phyloP scores from a whole-genome alignment of 305 asterid genomes.

The Plantago rigida region DNA sequence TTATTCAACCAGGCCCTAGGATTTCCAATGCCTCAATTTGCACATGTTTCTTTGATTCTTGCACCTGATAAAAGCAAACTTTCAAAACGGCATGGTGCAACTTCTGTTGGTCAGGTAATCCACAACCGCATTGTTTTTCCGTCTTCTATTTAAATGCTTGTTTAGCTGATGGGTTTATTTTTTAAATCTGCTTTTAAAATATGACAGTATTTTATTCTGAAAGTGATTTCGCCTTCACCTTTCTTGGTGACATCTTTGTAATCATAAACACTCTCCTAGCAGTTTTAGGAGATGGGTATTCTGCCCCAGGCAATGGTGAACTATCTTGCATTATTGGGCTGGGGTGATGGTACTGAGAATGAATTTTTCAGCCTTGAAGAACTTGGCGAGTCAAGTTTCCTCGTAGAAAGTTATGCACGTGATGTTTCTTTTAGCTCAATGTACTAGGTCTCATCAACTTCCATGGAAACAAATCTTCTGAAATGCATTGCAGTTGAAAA shows the following conservation, averaged over 20 bases:
- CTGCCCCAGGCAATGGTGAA: constrained; percentile 84
- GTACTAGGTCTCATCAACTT: constrained; percentile 18
- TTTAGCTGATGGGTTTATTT: constrained; percentile 11
- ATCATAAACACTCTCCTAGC: constrained; percentile 27
- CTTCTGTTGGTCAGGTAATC: constrained; percentile 94
- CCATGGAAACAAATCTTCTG: constrained; percentile 19
- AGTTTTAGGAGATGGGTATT: constrained; percentile 90
- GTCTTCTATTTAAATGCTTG: constrained; percentile 18
- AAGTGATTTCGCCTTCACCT: constrained; percentile 19
- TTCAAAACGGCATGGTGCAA: constrained; percentile 96
- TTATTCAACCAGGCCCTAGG: constrained; percentile 61
- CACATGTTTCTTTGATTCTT: constrained; percentile 90
- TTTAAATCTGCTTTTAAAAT: not conserved
- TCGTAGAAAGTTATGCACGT: constrained; percentile 5
- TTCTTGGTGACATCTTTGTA: constrained; percentile 22
- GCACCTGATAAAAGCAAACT: constrained; percentile 96
- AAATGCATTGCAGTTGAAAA: constrained; percentile 55
- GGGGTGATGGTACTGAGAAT: constrained; percentile 96
- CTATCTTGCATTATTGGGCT: constrained; percentile 87
- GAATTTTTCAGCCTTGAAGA: constrained; percentile 78
- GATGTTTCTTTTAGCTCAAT: constrained; percentile 22
- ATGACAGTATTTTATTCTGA: constrained; percentile 2
- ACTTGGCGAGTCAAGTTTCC: constrained; percentile 55
- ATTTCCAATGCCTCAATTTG: constrained; percentile 77
- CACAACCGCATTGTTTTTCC: constrained; percentile 16